Evolutionary conservation across 2,329 filamentous ascomycete species (phyloP), one percentile per base, ranked within the genome.

Genomic region (Lojkania enalia): DNA sequence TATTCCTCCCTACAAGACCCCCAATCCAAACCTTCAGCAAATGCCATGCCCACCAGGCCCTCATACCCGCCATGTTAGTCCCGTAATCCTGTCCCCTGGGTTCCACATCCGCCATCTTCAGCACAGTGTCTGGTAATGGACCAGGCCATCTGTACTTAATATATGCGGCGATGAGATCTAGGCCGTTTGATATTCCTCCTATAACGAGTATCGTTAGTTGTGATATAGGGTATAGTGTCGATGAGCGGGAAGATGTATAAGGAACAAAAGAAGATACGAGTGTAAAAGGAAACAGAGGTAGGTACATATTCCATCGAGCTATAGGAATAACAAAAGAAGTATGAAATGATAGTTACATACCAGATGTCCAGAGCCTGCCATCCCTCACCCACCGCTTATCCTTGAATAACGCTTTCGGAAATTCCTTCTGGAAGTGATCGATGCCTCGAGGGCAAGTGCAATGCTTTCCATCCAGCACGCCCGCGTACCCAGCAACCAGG

Each of bases 41-140:
- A 33, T 44, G 19, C 5, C 20, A 46, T 3, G 32, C 48, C 33
- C 40, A 50, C 39, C 43, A 46, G 2, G 44, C 39, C n/a, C 20
- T 46, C 7, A 18, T 23, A 11, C 19, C 18, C 32, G 23, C 20
- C n/a, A 41, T 40, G 12, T 38, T 35, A 6, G 20, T 20, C 2
- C n/a, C 47, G 51, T 71, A 72, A 14, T 61, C 47, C 21, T 53
- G 27, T 1, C 39, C 15, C 5, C 66, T 54, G 5, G 57, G 52
- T 2, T 55, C 53, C 1, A 72, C 57, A 39, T 71, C 70, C 5
- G 69, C 68, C 48, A 67, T 57, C 13, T 48, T 48, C 27, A 67
- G 60, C 18, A 72, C 60, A 1, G 58, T 54, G 16, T 71, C 63
- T 4, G 66, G 60, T 4, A 71, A 42, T n/a, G 55, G 0, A 51